These are phyloP conservation scores for Talaromyces ruber DNA, from an alignment of 495 filamentous ascomycete species.

Conservation along the genomic window DNA sequence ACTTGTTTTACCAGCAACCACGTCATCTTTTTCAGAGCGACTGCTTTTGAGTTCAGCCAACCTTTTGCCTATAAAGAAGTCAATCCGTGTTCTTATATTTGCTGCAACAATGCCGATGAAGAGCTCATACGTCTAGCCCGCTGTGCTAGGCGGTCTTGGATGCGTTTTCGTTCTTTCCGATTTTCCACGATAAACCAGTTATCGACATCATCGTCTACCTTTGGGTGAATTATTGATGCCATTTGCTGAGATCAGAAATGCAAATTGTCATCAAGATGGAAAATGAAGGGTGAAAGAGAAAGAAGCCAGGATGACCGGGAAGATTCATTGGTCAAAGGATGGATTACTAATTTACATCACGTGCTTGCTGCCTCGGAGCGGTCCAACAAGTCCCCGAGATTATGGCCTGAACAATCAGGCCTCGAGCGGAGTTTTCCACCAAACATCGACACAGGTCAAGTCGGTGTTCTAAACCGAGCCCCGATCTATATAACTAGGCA, in stretches of 20 bases:
- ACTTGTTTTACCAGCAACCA: neutral
- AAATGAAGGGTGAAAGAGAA: neutral
- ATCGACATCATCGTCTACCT: neutral
- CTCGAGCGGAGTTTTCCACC: neutral
- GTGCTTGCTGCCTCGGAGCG: neutral
- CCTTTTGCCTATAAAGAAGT: neutral
- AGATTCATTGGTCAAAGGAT: neutral
- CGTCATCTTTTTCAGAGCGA: neutral
- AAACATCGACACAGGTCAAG: neutral
- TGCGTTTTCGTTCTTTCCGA: slow-evolving; percentile 5
- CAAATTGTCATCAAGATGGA: too few species aligned
- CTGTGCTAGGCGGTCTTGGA: slow-evolving; percentile 11
- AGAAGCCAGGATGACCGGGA: neutral
- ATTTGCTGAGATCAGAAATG: too few species aligned
- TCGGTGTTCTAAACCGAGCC: too few species aligned
- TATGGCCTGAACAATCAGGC: neutral
- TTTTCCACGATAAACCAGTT: neutral
- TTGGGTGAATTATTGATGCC: neutral
- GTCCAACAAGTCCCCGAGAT: neutral
- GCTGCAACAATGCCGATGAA: neutral
- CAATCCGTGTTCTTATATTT: neutral
- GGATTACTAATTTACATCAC: neutral
- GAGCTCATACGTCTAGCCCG: slow-evolving; percentile 7
- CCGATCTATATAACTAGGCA: neutral
- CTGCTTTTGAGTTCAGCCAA: neutral